These are phyloP conservation scores for Fusarium scirpi DNA, from an alignment of 2,329 filamentous ascomycete genomes.

Conservation along the genomic window DNA sequence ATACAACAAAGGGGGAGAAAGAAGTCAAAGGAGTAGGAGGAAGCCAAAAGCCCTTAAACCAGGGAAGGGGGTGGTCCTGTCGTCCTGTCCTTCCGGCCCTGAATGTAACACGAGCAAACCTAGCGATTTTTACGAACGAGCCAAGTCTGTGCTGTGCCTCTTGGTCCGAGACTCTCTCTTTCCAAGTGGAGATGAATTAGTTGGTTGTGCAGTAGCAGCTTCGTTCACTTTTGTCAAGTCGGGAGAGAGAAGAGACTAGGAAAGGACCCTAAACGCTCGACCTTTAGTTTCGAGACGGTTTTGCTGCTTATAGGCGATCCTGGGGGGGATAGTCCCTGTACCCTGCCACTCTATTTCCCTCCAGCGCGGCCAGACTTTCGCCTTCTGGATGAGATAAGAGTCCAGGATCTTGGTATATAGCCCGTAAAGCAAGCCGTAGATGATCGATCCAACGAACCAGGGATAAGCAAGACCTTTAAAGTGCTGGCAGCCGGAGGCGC, in stretches of 20 bases:
- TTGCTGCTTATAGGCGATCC: constrained; percentile 27
- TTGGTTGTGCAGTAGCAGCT: constrained; percentile 22
- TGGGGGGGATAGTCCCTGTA: not conserved
- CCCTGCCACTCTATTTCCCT: constrained; percentile 36
- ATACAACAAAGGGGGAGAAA: constrained; percentile 32
- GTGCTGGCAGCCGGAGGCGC: constrained; percentile 37
- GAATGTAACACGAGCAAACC: constrained; percentile 29
- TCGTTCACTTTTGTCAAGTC: constrained; percentile 1
- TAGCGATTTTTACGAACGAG: constrained; percentile 21
- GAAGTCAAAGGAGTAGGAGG: constrained; percentile 28
- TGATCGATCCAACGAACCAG: constrained; percentile 26
- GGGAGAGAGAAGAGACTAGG: constrained; percentile 7
- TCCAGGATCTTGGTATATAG: constrained; percentile 21
- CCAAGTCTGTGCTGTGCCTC: constrained; percentile 29
- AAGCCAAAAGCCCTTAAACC: constrained; percentile 29
- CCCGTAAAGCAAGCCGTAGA: constrained; percentile 8
- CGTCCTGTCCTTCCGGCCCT: not conserved
- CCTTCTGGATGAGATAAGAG: constrained; percentile 21
- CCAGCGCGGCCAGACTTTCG: constrained; percentile 6
- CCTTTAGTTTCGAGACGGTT: constrained; percentile 8
- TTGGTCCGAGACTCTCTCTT: not conserved
- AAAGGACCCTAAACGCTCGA: constrained; percentile 9
- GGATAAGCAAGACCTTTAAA: constrained; percentile 32
- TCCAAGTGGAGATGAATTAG: constrained; percentile 20
- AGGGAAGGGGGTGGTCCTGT: constrained; percentile 19